Evolutionary conservation across 192 early-diverging fungal species (phyloP), one percentile per base, ranked within the genome.

Genomic region (Cladochytrium replicatum): DNA sequence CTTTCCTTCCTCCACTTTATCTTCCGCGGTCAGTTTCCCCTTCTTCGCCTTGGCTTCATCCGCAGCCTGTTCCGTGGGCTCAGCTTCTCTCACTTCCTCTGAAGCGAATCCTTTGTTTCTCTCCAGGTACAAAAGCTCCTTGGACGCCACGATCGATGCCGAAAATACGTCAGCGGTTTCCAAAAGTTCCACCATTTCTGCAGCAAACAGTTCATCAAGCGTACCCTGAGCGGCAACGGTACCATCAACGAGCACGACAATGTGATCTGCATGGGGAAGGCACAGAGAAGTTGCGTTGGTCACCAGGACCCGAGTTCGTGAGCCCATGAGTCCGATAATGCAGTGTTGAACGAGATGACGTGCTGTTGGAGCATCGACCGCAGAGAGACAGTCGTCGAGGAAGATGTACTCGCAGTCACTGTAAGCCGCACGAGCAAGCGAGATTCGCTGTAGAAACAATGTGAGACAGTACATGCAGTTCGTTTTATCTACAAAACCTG

Each of bases 311-410:
- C 77, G 60, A 0, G 88, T 91, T 6, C 85, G 68, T n/a, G 75
- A 66, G 1, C 52, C 47, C 71, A 91, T 75, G 49, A 87, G 62
- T 21, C 63, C 64, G n/a, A n/a, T n/a, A n/a, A n/a, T 50, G 46
- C 86, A 89, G 32, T 74, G 55, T 8, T n/a, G n/a, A n/a, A n/a
- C n/a, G n/a, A 82, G 63, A 17, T 61, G 64, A 7, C 47, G 48
- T 3, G 72, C 69, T 0, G 67, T 65, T 13, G 59, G 63, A 2
- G 90, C 82, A 60, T 99, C 96, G 0, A 97, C 94, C 21, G 96
- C 96, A 19, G 87, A 89, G 4, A 95, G 66, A 4, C 81, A 80
- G 55, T 95, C 89, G 46, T 95, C 92, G 27, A 92, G 53, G 2
- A 95, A 53, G 29, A 89, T 63, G 5, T 82, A 80, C 37, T 78